Conservation (phyloP, 805 yeast genomes). For the Teunomyces atbi region DNA sequence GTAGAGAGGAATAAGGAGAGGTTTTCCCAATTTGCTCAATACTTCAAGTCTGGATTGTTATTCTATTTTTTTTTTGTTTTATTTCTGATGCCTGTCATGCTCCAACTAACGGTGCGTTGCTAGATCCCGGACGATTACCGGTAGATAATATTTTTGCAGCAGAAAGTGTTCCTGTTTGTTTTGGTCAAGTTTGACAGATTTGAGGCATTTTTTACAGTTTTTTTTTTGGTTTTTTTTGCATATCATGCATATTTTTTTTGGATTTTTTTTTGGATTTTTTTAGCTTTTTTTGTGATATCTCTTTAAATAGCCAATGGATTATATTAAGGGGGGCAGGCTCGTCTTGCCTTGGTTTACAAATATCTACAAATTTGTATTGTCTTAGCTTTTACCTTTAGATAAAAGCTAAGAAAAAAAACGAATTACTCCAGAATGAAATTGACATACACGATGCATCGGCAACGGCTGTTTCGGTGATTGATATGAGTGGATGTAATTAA, state of each 20-base stretch:
- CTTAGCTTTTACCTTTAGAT: too few species aligned
- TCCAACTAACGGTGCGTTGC: background rate
- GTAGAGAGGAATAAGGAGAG: background rate
- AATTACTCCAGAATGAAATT: too few species aligned
- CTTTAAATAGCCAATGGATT: background rate
- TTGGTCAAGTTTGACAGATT: background rate
- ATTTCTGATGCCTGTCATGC: background rate
- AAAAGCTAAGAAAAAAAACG: background rate
- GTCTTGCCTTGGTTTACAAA: background rate
- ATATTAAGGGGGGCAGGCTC: background rate
- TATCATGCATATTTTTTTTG: background rate
- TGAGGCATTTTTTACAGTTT: constrained; percentile 5
- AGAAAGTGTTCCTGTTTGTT: background rate
- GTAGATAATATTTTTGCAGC: background rate
- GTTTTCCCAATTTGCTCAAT: background rate
- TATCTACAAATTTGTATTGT: background rate
- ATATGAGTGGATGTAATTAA: background rate
- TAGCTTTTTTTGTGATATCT: constrained; percentile 3
- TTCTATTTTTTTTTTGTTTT: background rate
- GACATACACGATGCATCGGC: too few species aligned
- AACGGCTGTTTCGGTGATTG: background rate
- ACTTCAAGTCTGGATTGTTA: background rate
- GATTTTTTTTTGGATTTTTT: background rate
- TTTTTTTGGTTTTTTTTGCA: constrained; percentile 3
- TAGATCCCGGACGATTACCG: background rate